phyloP scores from a whole-genome alignment of 2,329 filamentous ascomycete species.

The Calonectria honghensis region DNA sequence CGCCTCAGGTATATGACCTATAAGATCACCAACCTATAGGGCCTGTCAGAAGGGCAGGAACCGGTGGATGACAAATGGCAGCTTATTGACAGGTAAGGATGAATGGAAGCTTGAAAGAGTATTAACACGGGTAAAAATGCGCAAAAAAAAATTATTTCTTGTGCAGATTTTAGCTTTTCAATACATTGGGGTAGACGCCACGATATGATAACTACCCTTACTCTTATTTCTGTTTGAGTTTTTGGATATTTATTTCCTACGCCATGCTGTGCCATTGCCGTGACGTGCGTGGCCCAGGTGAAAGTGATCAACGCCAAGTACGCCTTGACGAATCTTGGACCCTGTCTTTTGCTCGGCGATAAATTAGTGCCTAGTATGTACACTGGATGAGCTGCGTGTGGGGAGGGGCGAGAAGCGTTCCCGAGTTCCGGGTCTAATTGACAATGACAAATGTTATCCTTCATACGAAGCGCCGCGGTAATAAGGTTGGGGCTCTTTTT shows the following conservation, averaged over 20 bases:
- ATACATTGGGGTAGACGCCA: not conserved
- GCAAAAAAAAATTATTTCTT: too few species aligned
- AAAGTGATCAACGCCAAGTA: conserved; percentile 3
- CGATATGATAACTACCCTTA: not conserved
- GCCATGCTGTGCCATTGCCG: not conserved
- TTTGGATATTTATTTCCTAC: not conserved
- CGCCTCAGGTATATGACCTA: not conserved
- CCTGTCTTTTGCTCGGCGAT: not conserved
- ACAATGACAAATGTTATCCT: conserved; percentile 16
- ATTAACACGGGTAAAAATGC: not conserved
- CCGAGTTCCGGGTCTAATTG: conserved; percentile 27
- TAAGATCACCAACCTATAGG: not conserved
- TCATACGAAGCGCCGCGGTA: conserved; percentile 16
- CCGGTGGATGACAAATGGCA: not conserved
- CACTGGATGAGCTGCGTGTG: conserved; percentile 14
- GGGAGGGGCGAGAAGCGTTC: conserved; percentile 16
- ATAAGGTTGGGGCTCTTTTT: conserved; percentile 30
- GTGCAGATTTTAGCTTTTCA: not conserved
- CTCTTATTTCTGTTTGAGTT: not conserved
- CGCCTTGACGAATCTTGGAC: not conserved
- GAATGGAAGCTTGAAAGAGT: not conserved
- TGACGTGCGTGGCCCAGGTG: not conserved
- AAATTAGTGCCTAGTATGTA: conserved; percentile 23
- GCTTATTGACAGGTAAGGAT: not conserved
- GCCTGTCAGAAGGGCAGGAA: not conserved